These are phyloP conservation scores for Leccinum truebloodii DNA, from an alignment of 768 basidiomycete genomes.

Conservation along the genomic window DNA sequence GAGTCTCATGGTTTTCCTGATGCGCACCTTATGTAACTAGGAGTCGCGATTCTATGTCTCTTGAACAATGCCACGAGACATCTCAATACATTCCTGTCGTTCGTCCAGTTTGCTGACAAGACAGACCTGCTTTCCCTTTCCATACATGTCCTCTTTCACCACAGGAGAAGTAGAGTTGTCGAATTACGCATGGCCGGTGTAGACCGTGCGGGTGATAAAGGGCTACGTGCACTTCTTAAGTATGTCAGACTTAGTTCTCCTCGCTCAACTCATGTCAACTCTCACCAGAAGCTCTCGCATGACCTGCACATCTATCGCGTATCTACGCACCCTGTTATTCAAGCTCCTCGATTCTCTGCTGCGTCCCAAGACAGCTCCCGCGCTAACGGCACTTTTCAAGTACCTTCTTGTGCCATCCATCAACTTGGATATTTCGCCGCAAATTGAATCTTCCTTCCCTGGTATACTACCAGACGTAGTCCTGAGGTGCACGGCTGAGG, in stretches of 20 bases:
- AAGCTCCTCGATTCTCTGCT: constrained; percentile 58
- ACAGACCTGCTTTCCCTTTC: constrained; percentile 65
- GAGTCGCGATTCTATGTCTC: constrained; percentile 76
- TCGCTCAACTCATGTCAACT: constrained; percentile 40
- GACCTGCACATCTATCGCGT: constrained; percentile 72
- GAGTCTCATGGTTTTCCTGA: no score
- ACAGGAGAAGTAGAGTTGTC: constrained; percentile 65
- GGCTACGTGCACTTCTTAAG: constrained; percentile 73
- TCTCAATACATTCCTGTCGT: constrained; percentile 55
- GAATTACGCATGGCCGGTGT: constrained; percentile 64
- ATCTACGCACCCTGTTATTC: constrained; percentile 55
- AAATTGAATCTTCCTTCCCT: constrained; percentile 60
- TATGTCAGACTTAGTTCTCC: constrained; percentile 37
- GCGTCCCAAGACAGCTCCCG: constrained; percentile 56
- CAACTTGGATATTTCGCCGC: constrained; percentile 48
- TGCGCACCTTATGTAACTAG: background rate
- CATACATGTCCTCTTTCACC: constrained; percentile 78
- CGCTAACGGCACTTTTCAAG: constrained; percentile 68
- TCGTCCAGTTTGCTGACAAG: constrained; percentile 66
- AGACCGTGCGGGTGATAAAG: constrained; percentile 67
- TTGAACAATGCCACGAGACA: constrained; percentile 38
- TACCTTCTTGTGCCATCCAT: constrained; percentile 68
- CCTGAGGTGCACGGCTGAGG: constrained; percentile 83
- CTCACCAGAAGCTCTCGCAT: constrained; percentile 75
- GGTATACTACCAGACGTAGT: constrained; percentile 56